Percentiles rank a stretch among this genome's conserved stretches.
phyloP scores from a whole-genome alignment of 2,329 filamentous ascomycete species.

The Sordariomycetes sp. region DNA sequence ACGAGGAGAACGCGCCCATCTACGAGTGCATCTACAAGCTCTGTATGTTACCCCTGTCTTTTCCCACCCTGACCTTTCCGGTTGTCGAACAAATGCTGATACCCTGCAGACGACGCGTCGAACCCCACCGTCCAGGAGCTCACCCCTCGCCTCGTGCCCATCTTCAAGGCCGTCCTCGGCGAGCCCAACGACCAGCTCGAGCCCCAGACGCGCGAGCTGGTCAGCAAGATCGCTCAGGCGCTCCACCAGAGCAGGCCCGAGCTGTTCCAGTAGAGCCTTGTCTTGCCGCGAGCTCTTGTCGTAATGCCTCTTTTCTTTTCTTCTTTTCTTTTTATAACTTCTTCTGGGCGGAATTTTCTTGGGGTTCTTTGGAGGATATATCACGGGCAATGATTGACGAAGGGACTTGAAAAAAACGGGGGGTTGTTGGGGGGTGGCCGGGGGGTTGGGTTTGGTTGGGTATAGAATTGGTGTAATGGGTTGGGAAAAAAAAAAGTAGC shows the following conservation, averaged over 20 bases:
- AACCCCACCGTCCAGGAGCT: conserved; percentile 58
- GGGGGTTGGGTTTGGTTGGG: neutral
- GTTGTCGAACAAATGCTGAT: conserved; percentile 11
- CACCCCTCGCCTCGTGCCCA: conserved; percentile 53
- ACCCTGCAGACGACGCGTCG: conserved; percentile 42
- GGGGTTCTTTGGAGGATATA: neutral
- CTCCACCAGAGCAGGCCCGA: conserved; percentile 23
- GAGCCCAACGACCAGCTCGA: conserved; percentile 66
- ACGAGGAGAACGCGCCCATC: conserved; percentile 89
- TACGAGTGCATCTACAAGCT: conserved; percentile 83
- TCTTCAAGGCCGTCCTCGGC: conserved; percentile 61
- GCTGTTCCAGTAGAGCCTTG: conserved; percentile 10
- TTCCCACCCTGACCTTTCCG: neutral
- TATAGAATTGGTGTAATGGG: neutral
- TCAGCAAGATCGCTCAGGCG: conserved; percentile 48
- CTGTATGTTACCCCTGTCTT: conserved; percentile 38
- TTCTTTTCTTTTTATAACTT: neutral
- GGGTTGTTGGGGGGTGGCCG: neutral
- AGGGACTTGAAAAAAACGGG: neutral
- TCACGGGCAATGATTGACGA: neutral
- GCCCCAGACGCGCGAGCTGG: conserved; percentile 51
- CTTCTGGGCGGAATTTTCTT: neutral
- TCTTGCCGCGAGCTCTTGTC: neutral
- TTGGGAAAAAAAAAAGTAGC: neutral
- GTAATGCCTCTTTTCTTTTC: too few species aligned